Conservation (phyloP, 768 basidiomycete genomes). For the Suillus brevipes region DNA sequence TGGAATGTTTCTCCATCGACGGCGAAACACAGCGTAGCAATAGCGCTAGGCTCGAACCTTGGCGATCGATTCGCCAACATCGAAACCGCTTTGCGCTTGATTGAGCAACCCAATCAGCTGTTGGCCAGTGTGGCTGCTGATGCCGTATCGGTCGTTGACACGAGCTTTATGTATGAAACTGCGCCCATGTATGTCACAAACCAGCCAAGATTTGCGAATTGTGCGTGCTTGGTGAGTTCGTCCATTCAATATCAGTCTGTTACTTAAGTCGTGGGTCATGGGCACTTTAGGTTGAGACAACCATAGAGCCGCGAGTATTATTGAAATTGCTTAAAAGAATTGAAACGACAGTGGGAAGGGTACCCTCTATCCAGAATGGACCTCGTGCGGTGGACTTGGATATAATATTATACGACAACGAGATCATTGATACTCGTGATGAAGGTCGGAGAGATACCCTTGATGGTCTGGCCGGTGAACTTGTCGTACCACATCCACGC, state of each 20-base stretch:
- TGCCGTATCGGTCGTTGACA: slow-evolving; percentile 56
- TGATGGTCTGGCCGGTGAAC: slow-evolving; percentile 61
- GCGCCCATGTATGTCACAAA: slow-evolving; percentile 94
- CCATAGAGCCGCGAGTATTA: slow-evolving; percentile 57
- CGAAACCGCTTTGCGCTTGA: slow-evolving; percentile 67
- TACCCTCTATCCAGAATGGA: slow-evolving; percentile 78
- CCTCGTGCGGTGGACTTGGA: slow-evolving; percentile 92
- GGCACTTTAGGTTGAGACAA: slow-evolving; percentile 71
- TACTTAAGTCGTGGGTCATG: background rate
- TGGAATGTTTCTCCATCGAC: background rate
- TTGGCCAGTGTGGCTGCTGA: slow-evolving; percentile 23
- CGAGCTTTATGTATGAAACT: slow-evolving; percentile 91
- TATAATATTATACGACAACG: slow-evolving; percentile 70
- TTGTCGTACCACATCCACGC: slow-evolving; percentile 84
- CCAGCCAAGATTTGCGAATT: slow-evolving; percentile 87
- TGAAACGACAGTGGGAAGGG: slow-evolving; percentile 74
- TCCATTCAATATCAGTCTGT: background rate
- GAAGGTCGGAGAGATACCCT: slow-evolving; percentile 37
- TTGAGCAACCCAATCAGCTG: slow-evolving; percentile 52
- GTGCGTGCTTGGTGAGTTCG: slow-evolving; percentile 79
- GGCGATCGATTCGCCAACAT: slow-evolving; percentile 86
- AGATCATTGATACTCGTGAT: slow-evolving; percentile 57
- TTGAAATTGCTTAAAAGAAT: slow-evolving; percentile 68
- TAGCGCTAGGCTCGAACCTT: slow-evolving; percentile 89
- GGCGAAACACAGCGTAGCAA: slow-evolving; percentile 45